These are phyloP conservation scores for Melaleuca quinquenervia DNA, from an alignment of 345 rosid species.

Conservation along the genomic window DNA sequence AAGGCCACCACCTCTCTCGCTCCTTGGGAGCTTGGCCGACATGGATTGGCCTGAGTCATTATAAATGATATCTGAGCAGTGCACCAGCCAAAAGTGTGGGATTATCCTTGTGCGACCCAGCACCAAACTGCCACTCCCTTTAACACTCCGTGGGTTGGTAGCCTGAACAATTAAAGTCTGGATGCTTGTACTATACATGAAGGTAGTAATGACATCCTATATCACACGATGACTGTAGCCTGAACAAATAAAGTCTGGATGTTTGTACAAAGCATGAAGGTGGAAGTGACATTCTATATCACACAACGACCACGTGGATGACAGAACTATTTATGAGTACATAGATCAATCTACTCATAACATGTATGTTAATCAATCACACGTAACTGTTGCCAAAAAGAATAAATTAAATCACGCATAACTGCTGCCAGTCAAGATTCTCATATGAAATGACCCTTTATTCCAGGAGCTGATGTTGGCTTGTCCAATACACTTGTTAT, in stretches of 20 bases:
- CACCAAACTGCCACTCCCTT: neutral
- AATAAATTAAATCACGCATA: neutral
- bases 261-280: neutral
- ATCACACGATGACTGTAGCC: neutral
- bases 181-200: neutral
- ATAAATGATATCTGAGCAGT: neutral
- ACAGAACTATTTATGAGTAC: neutral
- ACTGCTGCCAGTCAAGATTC: neutral
- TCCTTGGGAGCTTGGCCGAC: neutral
- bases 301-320: neutral
- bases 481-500: neutral
- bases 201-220: neutral
- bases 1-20: neutral
- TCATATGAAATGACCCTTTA: neutral
- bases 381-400: neutral
- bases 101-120: neutral
- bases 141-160: neutral
- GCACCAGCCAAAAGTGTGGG: neutral
- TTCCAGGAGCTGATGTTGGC: neutral
- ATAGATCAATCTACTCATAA: neutral
- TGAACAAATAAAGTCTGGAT: neutral
- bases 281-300: neutral
- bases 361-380: neutral
- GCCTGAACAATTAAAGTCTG: neutral
- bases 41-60: neutral